Percentiles rank a stretch among this genome's conserved stretches.
Conservation (phyloP, 257 asterid genomes). For the Ilex aquifolium region DNA sequence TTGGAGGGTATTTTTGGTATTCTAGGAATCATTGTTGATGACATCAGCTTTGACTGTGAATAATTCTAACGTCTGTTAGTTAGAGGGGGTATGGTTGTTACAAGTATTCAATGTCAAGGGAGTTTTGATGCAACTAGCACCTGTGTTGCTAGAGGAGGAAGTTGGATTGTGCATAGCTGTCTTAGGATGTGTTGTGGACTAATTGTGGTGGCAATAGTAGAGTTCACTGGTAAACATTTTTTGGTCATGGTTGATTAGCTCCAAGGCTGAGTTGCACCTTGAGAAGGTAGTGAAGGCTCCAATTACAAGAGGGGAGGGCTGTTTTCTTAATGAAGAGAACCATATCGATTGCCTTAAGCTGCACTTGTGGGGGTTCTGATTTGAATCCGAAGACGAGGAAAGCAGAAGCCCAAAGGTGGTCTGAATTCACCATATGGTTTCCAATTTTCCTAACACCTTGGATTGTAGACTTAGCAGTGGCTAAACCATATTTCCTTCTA, state of each 20-base stretch:
- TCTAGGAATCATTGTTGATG: no score
- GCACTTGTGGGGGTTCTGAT: conserved; percentile 68
- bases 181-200: no score
- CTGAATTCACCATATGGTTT: conserved; percentile 32
- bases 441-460: conserved; percentile 52
- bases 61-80: no score
- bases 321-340: conserved; percentile 56
- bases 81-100: no score
- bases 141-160: no score
- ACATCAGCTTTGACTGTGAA: no score
- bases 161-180: no score
- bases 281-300: conserved; percentile 58
- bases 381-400: conserved; percentile 80
- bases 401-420: conserved; percentile 76
- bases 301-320: conserved; percentile 63
- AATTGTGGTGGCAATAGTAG: no score
- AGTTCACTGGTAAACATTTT: no score
- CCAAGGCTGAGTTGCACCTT: conserved; percentile 74
- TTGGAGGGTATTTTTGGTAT: no score
- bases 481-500: conserved; percentile 35
- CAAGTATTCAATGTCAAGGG: no score
- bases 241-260: conserved; percentile 5
- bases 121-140: no score
- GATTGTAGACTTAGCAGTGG: conserved; percentile 50
- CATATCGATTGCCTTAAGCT: conserved; percentile 69